A percentile compares a stretch with the other conserved stretches of the same genome.
Conservation (phyloP, 345 rosid genomes). For the Acer negundo region DNA sequence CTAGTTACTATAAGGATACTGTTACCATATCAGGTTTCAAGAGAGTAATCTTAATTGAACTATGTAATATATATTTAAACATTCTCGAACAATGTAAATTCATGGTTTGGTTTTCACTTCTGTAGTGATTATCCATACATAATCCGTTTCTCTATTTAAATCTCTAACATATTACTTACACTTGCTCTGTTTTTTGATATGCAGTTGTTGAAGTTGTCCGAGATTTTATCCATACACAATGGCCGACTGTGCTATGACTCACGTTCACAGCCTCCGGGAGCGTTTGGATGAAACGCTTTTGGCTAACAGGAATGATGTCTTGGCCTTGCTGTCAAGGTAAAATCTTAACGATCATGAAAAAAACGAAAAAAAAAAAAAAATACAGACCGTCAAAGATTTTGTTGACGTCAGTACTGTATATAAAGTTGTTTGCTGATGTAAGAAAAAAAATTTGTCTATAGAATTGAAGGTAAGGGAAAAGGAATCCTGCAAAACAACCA, state of each 20-base stretch:
- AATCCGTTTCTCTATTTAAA: slow-evolving; percentile 2
- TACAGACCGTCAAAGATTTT: too few species aligned
- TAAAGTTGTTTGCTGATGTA: neutral
- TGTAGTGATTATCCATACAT: slow-evolving; percentile 14
- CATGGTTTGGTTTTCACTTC: slow-evolving; percentile 20
- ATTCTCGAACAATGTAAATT: slow-evolving; percentile 25
- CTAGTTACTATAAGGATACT: neutral
- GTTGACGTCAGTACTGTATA: neutral
- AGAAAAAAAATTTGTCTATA: slow-evolving; percentile 24
- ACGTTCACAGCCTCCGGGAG: slow-evolving; percentile 68
- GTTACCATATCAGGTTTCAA: neutral
- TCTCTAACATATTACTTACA: neutral
- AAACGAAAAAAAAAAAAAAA: too few species aligned
- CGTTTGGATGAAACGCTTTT: slow-evolving; percentile 76
- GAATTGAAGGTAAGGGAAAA: slow-evolving; percentile 74
- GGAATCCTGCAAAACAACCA: slow-evolving; percentile 80
- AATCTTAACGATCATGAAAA: too few species aligned
- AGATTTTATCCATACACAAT: slow-evolving; percentile 8
- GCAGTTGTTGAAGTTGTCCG: slow-evolving; percentile 4
- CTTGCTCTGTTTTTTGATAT: slow-evolving; percentile 1
- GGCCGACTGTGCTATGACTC: slow-evolving; percentile 57
- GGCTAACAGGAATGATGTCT: slow-evolving; percentile 62
- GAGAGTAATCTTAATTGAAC: slow-evolving; percentile 1
- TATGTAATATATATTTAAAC: neutral
- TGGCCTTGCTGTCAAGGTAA: slow-evolving; percentile 74